phyloP scores from a whole-genome alignment of 2,329 filamentous ascomycete species.

The Ceratocystis lukuohia region DNA sequence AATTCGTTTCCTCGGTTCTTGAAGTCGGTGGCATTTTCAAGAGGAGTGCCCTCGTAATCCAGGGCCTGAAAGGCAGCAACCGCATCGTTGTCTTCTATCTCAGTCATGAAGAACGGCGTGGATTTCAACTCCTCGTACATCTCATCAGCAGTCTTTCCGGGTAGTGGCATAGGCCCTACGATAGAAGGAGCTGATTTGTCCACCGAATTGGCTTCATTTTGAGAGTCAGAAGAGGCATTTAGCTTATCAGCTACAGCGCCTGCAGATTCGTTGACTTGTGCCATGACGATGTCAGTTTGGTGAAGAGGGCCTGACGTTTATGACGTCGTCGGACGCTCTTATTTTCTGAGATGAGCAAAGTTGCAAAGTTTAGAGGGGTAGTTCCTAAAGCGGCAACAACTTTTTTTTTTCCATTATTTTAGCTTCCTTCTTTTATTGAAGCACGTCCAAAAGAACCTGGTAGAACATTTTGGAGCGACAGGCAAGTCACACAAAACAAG shows the following conservation, averaged over 20 bases:
- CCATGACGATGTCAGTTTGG: neutral
- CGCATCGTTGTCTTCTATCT: conserved; percentile 70
- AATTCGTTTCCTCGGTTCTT: conserved; percentile 87
- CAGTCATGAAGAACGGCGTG: conserved; percentile 89
- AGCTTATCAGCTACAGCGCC: conserved; percentile 7
- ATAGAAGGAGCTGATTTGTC: conserved; percentile 38
- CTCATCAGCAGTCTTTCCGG: conserved; percentile 40
- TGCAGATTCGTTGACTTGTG: conserved; percentile 2
- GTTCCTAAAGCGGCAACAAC: conserved; percentile 11
- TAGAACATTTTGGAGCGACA: neutral
- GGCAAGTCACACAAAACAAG: neutral
- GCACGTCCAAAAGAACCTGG: conserved; percentile 1
- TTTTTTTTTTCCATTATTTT: neutral
- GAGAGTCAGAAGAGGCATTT: conserved; percentile 14
- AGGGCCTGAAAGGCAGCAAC: conserved; percentile 80
- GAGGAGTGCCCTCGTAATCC: conserved; percentile 80
- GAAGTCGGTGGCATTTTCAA: conserved; percentile 72
- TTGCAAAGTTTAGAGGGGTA: conserved; percentile 11
- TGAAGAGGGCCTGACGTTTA: neutral
- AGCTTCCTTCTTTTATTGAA: neutral
- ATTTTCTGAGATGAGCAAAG: neutral
- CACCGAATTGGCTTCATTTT: conserved; percentile 26
- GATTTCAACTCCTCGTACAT: conserved; percentile 44
- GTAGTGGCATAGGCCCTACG: conserved; percentile 28
- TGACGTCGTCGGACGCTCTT: neutral